Evolutionary conservation across 768 basidiomycete genomes (phyloP), one percentile per base, ranked within the genome.

Genomic region (Rhodotorula taiwanensis): DNA sequence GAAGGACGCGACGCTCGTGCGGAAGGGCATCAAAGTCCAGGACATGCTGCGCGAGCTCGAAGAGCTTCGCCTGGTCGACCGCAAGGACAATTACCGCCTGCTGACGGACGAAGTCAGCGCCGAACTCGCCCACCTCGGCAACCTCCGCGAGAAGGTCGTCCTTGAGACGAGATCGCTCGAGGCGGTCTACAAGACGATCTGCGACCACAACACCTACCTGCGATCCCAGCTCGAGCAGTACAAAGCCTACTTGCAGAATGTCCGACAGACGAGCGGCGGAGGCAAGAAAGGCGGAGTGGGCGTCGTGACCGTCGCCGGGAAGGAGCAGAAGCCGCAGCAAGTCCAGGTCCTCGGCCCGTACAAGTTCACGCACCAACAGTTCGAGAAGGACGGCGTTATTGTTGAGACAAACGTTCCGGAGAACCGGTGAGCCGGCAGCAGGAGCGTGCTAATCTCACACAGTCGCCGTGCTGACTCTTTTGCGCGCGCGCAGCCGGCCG

Each of bases 391-490:
- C 78, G 93, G 93, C 18, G 93, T 99, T 73, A 98, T 99, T 73
- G 89, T 98, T 52, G 93, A 98, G 76, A 97, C 93, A 74, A 98
- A 98, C 76, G 95, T 99, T 33, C 95, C 95, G 16, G 95, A 99
- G 75, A 97, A 94, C 74, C 81, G 94, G 93, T 89, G 63, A 72
- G 86, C 75, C 33, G n/a, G 34, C 27, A 31, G 31, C 43, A 20
- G 15, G 3, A 28, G 39, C 28, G 20, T 28, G 16, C 11, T 27
- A 5, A 23, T 23, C 16, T 54, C 41, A 18, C 41, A 39, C 27
- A 18, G 50, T 14, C 70, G n/a, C 21, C 31, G 33, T 3, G 27
- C 42, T 57, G 21, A 41, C 28, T 5, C 25, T 27, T 11, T 16
- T 25, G 43, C 13, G 3, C 33, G 16, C 25, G 18, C 20, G 20